Evolutionary conservation across 306 rosid species (phyloP), one percentile per base, ranked within the genome.

Genomic region (Prunus fruticosa): DNA sequence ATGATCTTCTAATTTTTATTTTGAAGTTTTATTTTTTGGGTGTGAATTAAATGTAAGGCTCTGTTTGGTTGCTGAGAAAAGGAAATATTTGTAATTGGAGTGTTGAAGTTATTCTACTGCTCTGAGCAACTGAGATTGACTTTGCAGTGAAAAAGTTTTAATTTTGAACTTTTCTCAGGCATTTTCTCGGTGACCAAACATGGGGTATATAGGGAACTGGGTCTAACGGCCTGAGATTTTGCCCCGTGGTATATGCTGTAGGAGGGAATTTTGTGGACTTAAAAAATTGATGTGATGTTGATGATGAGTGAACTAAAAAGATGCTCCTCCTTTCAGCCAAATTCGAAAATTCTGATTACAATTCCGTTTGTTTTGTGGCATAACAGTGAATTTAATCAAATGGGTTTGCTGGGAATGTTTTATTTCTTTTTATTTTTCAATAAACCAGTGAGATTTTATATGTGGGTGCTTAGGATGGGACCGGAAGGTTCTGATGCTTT

Each of bases 401-500:
- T 60, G 64, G 61, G 75, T 69, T 76, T 43, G 62, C 69, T 84
- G 71, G 45, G 47, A 78, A 67, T 58, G 50, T 83, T 79, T 73
- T 74, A 46, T 83, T 56, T 78, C 73, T 77, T 68, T 62, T n/a
- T 1, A 43, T 75, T 79, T 68, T 62, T n/a, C 1, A 43, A 67
- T 43, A 32, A 73, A 5, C 30, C 65, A 72, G 77, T 38, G 70
- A 64, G 78, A 43, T 75, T 80, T 87, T 79, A 20, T 83, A 82
- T 82, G 18, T 84, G 76, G 57, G 79, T 79, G 91, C 79, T 85
- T 72, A 52, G 78, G 86, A 80, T 87, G 89, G 93, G 89, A 82
- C 90, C 86, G 75, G 70, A 74, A 73, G 96, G 84, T 92, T 95
- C 92, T 82, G 92, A 95, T 92, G 89, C 97, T 88, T 61, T 60